Evolutionary conservation across 352 stramenopile genomes (phyloP), one percentile per base, ranked within the genome.

Genomic region (Pelagophyceae sp.): DNA sequence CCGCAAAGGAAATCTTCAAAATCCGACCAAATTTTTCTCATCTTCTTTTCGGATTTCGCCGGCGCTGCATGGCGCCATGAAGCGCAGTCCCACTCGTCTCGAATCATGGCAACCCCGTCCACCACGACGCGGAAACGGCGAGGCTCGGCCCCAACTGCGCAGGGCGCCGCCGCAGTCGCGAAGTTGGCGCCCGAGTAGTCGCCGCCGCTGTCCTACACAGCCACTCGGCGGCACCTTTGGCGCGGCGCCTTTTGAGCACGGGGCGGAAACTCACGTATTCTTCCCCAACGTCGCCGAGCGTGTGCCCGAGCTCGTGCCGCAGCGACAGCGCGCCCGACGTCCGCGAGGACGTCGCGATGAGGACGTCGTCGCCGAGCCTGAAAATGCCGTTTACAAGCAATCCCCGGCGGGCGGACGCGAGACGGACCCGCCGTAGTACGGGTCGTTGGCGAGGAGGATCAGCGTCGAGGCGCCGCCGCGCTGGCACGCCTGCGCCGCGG

Each of bases 221-320:
- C n/a, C n/a, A n/a, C n/a, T n/a, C n/a, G n/a, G n/a, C n/a, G n/a
- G n/a, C n/a, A n/a, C n/a, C n/a, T n/a, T n/a, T n/a, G n/a, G n/a
- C n/a, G n/a, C n/a, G n/a, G n/a, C n/a, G n/a, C n/a, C n/a, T n/a
- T n/a, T n/a, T n/a, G n/a, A n/a, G n/a, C n/a, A n/a, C n/a, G n/a
- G n/a, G n/a, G n/a, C n/a, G n/a, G n/a, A n/a, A n/a, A n/a, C n/a
- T n/a, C n/a, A n/a, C n/a, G 77, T 86, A 85, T 51, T 86, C 83
- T 50, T 86, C 83, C n/a, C 83, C 83, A 25, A 86, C 80, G n/a
- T 78, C 54, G 31, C 80, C 81, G 79, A 86, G 83, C 75, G 83
- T 83, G 80, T 85, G 81, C 50, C 83, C 81, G 79, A 85, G 83
- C 72, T 85, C 81, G 72, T 85, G 81, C 27, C 81, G 80, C 67